These are phyloP conservation scores for Coemansia sp. DNA, from an alignment of 192 early-diverging fungal species.

Conservation along the genomic window DNA sequence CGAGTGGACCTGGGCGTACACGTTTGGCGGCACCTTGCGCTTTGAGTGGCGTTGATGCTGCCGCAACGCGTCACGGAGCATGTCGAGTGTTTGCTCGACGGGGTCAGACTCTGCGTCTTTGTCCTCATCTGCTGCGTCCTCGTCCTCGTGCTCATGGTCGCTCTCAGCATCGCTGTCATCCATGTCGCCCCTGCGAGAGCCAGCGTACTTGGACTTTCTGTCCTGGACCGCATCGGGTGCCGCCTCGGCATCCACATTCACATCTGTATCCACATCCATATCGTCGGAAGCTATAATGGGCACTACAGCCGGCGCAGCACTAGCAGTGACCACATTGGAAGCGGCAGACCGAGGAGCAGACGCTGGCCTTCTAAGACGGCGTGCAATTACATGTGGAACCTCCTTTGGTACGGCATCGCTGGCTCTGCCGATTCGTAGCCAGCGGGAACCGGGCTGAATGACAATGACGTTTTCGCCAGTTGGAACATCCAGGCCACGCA, in stretches of 20 bases:
- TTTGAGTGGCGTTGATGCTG: constrained; percentile 78
- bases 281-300: background rate
- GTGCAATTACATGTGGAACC: constrained; percentile 77
- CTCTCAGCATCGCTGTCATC: constrained; percentile 19
- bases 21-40: constrained; percentile 71
- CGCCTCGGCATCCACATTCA: constrained; percentile 15
- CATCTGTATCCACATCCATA: constrained; percentile 13
- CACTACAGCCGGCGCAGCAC: background rate
- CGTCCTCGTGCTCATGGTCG: constrained; percentile 1
- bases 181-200: no score
- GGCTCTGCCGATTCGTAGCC: constrained; percentile 76
- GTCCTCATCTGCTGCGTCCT: background rate
- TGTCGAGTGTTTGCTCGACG: constrained; percentile 25
- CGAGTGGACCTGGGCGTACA: constrained; percentile 62
- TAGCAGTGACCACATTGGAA: background rate
- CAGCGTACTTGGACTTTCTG: no score
- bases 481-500: constrained; percentile 14
- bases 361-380: constrained; percentile 38
- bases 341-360: background rate
- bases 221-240: background rate
- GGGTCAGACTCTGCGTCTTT: constrained; percentile 4
- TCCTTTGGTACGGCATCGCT: constrained; percentile 76
- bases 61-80: constrained; percentile 69
- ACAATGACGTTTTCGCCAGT: constrained; percentile 68
- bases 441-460: constrained; percentile 82